Evolutionary conservation across 2,329 filamentous ascomycete species (phyloP).

Genomic region (Pseudogymnoascus pannorum): DNA sequence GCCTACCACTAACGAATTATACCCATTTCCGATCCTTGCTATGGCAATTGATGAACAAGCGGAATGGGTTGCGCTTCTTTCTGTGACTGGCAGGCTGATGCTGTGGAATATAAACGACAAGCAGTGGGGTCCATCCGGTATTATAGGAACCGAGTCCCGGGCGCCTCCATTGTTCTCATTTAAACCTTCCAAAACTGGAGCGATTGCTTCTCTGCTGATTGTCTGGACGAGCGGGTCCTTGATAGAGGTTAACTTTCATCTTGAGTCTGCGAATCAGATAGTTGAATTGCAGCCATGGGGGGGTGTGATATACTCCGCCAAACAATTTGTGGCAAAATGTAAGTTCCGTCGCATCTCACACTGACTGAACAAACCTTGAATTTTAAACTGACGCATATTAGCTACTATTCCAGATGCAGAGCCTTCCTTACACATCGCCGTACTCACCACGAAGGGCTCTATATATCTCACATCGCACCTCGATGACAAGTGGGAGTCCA

Average conservation of each 20-base stretch:
- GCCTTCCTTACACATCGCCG: constrained; percentile 35
- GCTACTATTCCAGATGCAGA: constrained; percentile 19
- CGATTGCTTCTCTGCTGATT: constrained; percentile 46
- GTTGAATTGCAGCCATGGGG: constrained; percentile 44
- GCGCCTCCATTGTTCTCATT: constrained; percentile 60
- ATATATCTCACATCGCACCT: constrained; percentile 41
- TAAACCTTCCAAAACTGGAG: constrained; percentile 32
- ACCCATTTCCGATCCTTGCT: constrained; percentile 51
- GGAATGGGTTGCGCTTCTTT: constrained; percentile 59
- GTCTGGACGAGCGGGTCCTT: constrained; percentile 59
- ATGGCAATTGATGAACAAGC: constrained; percentile 59
- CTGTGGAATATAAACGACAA: constrained; percentile 57
- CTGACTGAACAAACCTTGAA: no score
- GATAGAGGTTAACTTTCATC: constrained; percentile 40
- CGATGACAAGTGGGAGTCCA: constrained; percentile 42
- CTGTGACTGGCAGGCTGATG: constrained; percentile 47
- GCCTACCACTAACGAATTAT: constrained; percentile 29
- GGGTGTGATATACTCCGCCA: constrained; percentile 39
- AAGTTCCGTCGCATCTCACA: constrained; percentile 17
- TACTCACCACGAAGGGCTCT: constrained; percentile 43
- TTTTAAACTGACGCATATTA: constrained; percentile 23
- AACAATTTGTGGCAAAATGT: constrained; percentile 36
- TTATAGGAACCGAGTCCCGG: constrained; percentile 50
- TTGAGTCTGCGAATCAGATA: constrained; percentile 26
- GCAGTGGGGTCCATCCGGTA: constrained; percentile 47